Conservation (phyloP, 129 eudicot genomes). For the Ambrosia artemisiifolia region DNA sequence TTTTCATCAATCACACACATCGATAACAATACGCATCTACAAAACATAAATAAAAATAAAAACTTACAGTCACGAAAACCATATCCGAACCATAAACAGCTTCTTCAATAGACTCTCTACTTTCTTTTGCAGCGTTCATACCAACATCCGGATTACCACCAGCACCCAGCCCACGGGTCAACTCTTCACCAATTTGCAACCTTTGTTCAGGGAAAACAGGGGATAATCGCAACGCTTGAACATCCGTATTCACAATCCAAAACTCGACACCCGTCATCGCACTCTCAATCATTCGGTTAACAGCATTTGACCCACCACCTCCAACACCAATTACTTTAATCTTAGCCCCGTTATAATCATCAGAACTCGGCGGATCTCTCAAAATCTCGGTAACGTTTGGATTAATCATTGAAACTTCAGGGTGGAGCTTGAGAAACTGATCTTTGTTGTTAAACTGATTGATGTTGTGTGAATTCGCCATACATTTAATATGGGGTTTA, state of each 20-base stretch:
- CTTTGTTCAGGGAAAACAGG: constrained; percentile 67
- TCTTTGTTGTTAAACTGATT: constrained; percentile 52
- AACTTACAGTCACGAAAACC: constrained; percentile 96
- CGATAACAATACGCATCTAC: neutral
- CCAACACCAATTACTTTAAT: constrained; percentile 96
- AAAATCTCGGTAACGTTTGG: constrained; percentile 44
- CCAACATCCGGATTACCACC: constrained; percentile 98
- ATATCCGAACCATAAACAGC: constrained; percentile 90
- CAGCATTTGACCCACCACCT: constrained; percentile 98
- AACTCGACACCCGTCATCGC: constrained; percentile 88
- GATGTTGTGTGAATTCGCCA: constrained; percentile 53
- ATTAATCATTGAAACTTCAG: constrained; percentile 58
- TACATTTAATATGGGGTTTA: constrained; percentile 43
- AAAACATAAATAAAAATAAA: neutral
- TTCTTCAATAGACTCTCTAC: constrained; percentile 66
- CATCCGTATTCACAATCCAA: constrained; percentile 91
- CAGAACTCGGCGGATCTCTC: constrained; percentile 39
- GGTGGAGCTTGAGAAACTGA: constrained; percentile 62
- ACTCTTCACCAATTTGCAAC: constrained; percentile 83
- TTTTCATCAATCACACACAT: too few species aligned
- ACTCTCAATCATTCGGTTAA: constrained; percentile 92
- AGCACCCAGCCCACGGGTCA: constrained; percentile 94
- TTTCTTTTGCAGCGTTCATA: constrained; percentile 93
- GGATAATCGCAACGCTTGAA: constrained; percentile 86
- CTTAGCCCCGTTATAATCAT: constrained; percentile 65